These are phyloP conservation scores for Bretziella fagacearum DNA, from an alignment of 2,329 filamentous ascomycete genomes.

Conservation along the genomic window DNA sequence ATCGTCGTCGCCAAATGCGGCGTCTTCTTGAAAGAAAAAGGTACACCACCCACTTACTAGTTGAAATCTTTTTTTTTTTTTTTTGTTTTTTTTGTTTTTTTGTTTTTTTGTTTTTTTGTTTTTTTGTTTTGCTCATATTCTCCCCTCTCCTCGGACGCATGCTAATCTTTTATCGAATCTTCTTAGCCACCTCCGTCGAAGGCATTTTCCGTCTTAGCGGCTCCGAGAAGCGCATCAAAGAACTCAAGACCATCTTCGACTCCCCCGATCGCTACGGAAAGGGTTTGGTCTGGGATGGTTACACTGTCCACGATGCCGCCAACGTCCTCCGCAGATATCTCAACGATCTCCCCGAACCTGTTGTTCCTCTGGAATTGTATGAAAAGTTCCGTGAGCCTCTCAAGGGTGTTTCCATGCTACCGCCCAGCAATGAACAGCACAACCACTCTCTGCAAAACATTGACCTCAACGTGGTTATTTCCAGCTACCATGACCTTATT, in stretches of 20 bases:
- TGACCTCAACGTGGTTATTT: constrained; percentile 53
- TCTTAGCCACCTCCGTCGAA: constrained; percentile 81
- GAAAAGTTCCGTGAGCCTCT: constrained; percentile 78
- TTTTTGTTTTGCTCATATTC: too few relatives aligned
- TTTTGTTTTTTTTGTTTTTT: too few relatives aligned
- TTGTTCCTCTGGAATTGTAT: constrained; percentile 87
- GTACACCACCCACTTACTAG: constrained; percentile 32
- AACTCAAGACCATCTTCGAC: constrained; percentile 80
- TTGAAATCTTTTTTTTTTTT: too few relatives aligned
- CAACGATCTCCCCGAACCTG: constrained; percentile 89
- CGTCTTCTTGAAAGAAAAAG: constrained; percentile 94
- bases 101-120: too few relatives aligned
- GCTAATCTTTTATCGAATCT: too few relatives aligned
- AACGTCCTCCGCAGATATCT: constrained; percentile 92
- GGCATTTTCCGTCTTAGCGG: constrained; percentile 93
- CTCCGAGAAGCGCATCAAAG: constrained; percentile 96
- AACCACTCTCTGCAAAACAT: constrained; percentile 51
- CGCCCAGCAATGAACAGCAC: constrained; percentile 50
- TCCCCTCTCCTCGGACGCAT: constrained; percentile 17
- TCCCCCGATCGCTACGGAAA: constrained; percentile 93
- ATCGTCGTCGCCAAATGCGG: constrained; percentile 98
- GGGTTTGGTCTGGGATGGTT: constrained; percentile 90
- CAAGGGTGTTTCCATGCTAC: constrained; percentile 51
- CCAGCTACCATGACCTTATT: constrained; percentile 74
- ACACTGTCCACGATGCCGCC: constrained; percentile 94